Percentiles rank a stretch among this genome's conserved stretches.
Conservation (phyloP, 2,329 filamentous ascomycete genomes). For the Tolypocladium guangdongense region DNA sequence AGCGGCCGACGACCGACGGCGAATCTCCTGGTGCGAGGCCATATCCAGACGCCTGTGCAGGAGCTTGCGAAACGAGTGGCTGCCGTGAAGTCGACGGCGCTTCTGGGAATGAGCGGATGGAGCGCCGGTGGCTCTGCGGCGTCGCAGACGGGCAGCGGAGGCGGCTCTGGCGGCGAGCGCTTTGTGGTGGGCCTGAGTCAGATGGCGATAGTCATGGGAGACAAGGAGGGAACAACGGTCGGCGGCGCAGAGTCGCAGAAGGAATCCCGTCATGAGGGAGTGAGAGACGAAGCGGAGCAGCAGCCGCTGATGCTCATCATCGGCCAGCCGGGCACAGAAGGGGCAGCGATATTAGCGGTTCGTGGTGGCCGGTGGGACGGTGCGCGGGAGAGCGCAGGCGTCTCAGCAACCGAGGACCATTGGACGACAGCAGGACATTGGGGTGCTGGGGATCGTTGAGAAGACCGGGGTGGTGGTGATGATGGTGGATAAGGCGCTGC, state of each 20-base stretch:
- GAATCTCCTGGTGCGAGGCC: conserved; percentile 26
- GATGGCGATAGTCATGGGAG: conserved; percentile 31
- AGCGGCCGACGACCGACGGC: conserved; percentile 27
- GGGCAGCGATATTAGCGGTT: neutral
- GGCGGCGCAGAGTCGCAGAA: conserved; percentile 35
- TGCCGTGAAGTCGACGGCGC: conserved; percentile 14
- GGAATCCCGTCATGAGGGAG: conserved; percentile 35
- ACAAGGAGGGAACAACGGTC: conserved; percentile 34
- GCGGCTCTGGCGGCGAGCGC: conserved; percentile 31
- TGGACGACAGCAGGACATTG: neutral
- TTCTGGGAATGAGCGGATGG: conserved; percentile 25
- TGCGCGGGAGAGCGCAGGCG: neutral
- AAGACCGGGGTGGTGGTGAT: neutral
- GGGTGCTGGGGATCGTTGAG: neutral
- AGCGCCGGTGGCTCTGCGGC: conserved; percentile 24
- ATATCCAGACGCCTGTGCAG: conserved; percentile 15
- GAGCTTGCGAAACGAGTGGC: conserved; percentile 9
- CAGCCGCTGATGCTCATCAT: conserved; percentile 4
- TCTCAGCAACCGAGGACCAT: conserved; percentile 1
- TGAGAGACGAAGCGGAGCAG: conserved; percentile 10
- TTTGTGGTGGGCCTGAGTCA: conserved; percentile 26
- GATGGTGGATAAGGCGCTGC: neutral
- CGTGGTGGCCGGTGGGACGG: neutral
- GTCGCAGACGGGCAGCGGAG: conserved; percentile 20
- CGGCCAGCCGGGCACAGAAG: neutral